These are phyloP conservation scores for Cercophora newfieldiana DNA, from an alignment of 495 filamentous ascomycete genomes.

Conservation along the genomic window DNA sequence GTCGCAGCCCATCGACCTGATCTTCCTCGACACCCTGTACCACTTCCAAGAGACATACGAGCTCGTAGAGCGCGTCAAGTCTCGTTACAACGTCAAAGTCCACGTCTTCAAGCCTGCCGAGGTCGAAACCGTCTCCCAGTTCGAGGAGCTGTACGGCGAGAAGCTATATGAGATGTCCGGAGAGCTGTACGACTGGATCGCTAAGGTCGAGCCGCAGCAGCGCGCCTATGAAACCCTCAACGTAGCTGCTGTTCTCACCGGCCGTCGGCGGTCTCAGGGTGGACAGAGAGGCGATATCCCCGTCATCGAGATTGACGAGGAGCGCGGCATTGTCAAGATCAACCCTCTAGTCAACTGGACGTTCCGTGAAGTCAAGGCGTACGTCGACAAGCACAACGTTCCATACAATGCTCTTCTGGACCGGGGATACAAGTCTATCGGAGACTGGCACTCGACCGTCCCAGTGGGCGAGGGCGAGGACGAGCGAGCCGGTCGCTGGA, in stretches of 20 bases:
- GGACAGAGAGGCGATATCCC: slow-evolving; percentile 86
- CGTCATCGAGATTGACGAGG: slow-evolving; percentile 90
- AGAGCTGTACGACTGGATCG: slow-evolving; percentile 92
- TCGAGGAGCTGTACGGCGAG: slow-evolving; percentile 77
- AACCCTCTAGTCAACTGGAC: slow-evolving; percentile 98
- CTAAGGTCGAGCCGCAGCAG: slow-evolving; percentile 96
- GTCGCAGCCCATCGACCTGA: slow-evolving; percentile 71
- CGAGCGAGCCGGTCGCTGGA: slow-evolving; percentile 96
- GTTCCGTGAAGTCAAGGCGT: slow-evolving; percentile 84
- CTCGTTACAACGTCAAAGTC: slow-evolving; percentile 72
- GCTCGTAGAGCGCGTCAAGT: slow-evolving; percentile 75
- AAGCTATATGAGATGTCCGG: slow-evolving; percentile 83
- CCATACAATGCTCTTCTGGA: slow-evolving; percentile 93
- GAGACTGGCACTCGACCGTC: slow-evolving; percentile 96
- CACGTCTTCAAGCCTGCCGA: slow-evolving; percentile 88
- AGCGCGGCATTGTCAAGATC: slow-evolving; percentile 86
- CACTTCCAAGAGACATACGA: slow-evolving; percentile 90
- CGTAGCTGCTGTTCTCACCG: slow-evolving; percentile 92
- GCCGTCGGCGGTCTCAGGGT: slow-evolving; percentile 87
- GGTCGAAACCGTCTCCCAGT: slow-evolving; percentile 67
- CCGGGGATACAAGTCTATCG: slow-evolving; percentile 91
- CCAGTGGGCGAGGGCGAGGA: slow-evolving; percentile 90
- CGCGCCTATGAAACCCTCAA: slow-evolving; percentile 85
- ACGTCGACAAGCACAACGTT: slow-evolving; percentile 80
- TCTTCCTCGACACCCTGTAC: slow-evolving; percentile 96